Base-by-base conservation (phyloP, 2,329 filamentous ascomycete genomes). In the Canariomyces notabilis region DNA sequence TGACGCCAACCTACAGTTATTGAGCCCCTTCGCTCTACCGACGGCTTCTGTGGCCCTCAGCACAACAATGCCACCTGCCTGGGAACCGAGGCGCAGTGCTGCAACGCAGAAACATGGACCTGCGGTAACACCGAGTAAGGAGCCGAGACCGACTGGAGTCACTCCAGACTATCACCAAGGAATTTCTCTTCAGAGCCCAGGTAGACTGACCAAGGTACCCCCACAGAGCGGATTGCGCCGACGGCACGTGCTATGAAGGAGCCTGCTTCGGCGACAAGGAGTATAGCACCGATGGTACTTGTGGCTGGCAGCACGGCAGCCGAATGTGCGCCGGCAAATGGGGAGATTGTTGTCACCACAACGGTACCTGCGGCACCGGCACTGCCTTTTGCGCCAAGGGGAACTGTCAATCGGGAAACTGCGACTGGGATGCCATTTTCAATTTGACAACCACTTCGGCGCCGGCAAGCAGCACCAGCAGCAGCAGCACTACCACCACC, bases 221-320 rank as follows among this genome's bases (percentile, higher is more conserved):
- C n/a, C n/a, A n/a, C 14, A 34, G 16, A 37, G 56, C 52, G 11
- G 63, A 66, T 46, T 67, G 64, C 48, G 52, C 55, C 15, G 42
- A 37, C 6, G 61, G 63, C 11, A 66, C 56, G 29, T 67, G 64
- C 52, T 65, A 61, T 48, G 58, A 62, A 26, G 66, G 63, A 23
- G 42, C 35, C 7, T 68, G 64, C 48, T 9, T 9, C 3, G 64
- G 64, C 14, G 57, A 59, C 47, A 32, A 16, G 6, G 46, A 56
- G 16, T 68, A 59, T 36, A 63, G 58, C 19, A 62, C 58, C 2
- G 62, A 67, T 48, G 67, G 66, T 14, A 62, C 44, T 5, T 69
- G 64, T 48, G 65, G 66, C 33, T 45, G 47, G 4, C 15, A 55
- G 3, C 43, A 67, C 51, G 58, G 59, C 18, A 51, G 55, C 35